Conservation (phyloP, 768 basidiomycete genomes). For the Boletus fagicola region DNA sequence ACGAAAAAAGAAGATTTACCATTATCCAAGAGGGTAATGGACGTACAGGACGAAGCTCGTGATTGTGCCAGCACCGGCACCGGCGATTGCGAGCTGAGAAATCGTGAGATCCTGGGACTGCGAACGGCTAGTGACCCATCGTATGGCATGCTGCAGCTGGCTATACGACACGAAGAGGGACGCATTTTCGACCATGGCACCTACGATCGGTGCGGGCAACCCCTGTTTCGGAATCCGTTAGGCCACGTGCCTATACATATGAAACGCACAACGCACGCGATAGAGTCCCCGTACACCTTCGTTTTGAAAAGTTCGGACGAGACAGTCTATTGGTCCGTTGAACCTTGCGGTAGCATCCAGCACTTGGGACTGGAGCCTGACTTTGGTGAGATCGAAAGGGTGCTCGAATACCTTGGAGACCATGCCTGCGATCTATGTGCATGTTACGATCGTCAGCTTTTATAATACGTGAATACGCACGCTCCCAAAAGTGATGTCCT, state of each 20-base stretch:
- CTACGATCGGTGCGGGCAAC: slow-evolving; percentile 84
- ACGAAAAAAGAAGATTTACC: no score
- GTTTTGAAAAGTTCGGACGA: slow-evolving; percentile 71
- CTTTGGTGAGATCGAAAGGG: slow-evolving; percentile 94
- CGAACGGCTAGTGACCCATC: slow-evolving; percentile 37
- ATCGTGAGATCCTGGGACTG: slow-evolving; percentile 49
- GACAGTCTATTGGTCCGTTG: slow-evolving; percentile 84
- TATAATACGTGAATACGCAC: slow-evolving; percentile 35
- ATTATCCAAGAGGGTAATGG: no score
- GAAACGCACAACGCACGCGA: slow-evolving; percentile 54
- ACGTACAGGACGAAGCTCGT: slow-evolving; percentile 87
- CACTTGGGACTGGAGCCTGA: slow-evolving; percentile 89
- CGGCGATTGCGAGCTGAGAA: slow-evolving; percentile 73
- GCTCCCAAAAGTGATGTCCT: slow-evolving; percentile 58
- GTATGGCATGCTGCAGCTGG: slow-evolving; percentile 64
- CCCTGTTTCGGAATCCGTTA: slow-evolving; percentile 51
- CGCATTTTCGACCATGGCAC: slow-evolving; percentile 92
- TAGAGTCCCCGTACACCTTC: slow-evolving; percentile 88
- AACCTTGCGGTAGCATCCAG: slow-evolving; percentile 68
- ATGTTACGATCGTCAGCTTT: not conserved
- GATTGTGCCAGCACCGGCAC: slow-evolving; percentile 80
- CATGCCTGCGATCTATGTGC: slow-evolving; percentile 75
- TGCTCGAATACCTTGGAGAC: slow-evolving; percentile 85
- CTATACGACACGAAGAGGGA: slow-evolving; percentile 84
- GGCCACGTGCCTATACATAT: not conserved